Evolutionary conservation across 2,329 filamentous ascomycete genomes (phyloP).

Genomic region (Phaeosphaeriaceae sp.): DNA sequence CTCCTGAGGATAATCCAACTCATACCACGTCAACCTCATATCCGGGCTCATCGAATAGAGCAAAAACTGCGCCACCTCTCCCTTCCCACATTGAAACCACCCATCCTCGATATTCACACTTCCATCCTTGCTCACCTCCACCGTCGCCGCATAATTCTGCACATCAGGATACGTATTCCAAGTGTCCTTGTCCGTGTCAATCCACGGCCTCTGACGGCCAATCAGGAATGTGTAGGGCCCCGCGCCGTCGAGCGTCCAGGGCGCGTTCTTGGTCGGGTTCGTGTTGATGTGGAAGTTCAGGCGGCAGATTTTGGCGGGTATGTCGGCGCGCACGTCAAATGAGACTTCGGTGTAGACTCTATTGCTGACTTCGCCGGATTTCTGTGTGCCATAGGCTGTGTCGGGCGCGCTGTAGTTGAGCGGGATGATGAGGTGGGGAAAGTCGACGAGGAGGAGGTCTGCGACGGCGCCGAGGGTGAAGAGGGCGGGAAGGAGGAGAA

Average conservation of each 20-base stretch:
- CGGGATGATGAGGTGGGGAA: conserved; percentile 45
- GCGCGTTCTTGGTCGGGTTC: conserved; percentile 21
- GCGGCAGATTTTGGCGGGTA: conserved; percentile 28
- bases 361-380: conserved; percentile 5
- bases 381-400: conserved; percentile 29
- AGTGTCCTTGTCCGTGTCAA: conserved; percentile 35
- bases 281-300: conserved; percentile 36
- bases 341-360: conserved; percentile 32
- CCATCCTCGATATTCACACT: conserved; percentile 15
- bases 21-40: conserved; percentile 38
- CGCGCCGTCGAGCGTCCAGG: conserved; percentile 25
- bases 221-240: conserved; percentile 35
- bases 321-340: conserved; percentile 38
- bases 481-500: conserved; percentile 25
- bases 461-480: conserved; percentile 19
- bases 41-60: conserved; percentile 20
- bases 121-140: conserved; percentile 23
- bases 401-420: conserved; percentile 29
- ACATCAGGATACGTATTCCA: conserved; percentile 34
- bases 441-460: conserved; percentile 25
- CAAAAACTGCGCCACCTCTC: conserved; percentile 35
- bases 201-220: conserved; percentile 23
- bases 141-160: conserved; percentile 20
- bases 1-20: conserved; percentile 29
- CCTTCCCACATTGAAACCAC: conserved; percentile 30